Conservation (phyloP, 805 yeast genomes). For the Hanseniaspora guilliermondii region DNA sequence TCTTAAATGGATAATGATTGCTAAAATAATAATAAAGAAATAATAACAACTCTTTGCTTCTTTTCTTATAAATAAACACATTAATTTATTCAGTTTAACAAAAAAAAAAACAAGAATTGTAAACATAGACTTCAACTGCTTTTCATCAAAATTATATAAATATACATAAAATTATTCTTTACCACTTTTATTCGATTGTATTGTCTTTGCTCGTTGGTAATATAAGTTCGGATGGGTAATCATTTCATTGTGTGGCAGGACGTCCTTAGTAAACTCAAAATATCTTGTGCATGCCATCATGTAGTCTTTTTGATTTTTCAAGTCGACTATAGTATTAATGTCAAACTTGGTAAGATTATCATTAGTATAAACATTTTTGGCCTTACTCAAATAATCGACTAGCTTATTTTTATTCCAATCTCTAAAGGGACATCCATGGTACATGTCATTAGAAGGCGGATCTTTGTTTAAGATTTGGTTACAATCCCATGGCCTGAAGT, state of each 20-base stretch:
- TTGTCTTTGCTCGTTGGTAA: conserved; percentile 60
- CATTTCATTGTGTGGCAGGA: conserved; percentile 40
- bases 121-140: too few relatives aligned
- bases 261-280: conserved; percentile 53
- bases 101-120: too few relatives aligned
- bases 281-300: conserved; percentile 84
- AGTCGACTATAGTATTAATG: conserved; percentile 50
- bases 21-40: too few relatives aligned
- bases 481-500: conserved; percentile 80
- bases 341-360: conserved; percentile 36
- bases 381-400: conserved; percentile 33
- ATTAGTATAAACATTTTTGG: conserved; percentile 53
- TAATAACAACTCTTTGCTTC: too few relatives aligned
- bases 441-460: conserved; percentile 53
- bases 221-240: conserved; percentile 82
- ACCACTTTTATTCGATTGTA: conserved; percentile 27
- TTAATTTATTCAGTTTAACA: too few relatives aligned
- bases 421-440: conserved; percentile 89
- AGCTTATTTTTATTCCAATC: conserved; percentile 59
- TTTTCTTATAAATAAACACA: too few relatives aligned
- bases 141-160: background rate
- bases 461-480: conserved; percentile 61
- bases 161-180: background rate
- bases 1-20: background rate
- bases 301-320: conserved; percentile 55